A percentile compares a stretch with the other conserved stretches of the same genome.
These are phyloP conservation scores for Yamadazyma dushanensis DNA, from an alignment of 1,139 yeast genomes.

Conservation along the genomic window DNA sequence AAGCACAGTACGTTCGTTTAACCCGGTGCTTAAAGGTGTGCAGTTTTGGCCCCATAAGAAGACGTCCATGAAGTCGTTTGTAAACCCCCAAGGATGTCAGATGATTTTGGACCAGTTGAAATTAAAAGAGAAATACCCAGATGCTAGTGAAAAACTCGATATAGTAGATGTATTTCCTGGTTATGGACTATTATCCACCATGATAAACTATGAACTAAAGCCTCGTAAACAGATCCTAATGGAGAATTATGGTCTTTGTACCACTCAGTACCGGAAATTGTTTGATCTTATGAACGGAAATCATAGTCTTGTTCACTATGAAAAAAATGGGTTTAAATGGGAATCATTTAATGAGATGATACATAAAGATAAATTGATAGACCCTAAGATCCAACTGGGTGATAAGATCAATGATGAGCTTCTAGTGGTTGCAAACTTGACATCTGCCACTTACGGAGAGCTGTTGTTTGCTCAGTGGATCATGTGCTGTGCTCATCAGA, in stretches of 20 bases:
- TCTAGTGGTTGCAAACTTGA: conserved; percentile 64
- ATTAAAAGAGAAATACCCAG: conserved; percentile 41
- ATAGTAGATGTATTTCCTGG: conserved; percentile 69
- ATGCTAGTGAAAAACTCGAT: conserved; percentile 41
- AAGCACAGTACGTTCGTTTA: conserved; percentile 24
- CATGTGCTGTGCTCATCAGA: conserved; percentile 63
- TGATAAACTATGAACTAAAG: conserved; percentile 53
- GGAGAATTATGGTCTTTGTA: conserved; percentile 49
- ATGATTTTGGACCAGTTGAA: conserved; percentile 43
- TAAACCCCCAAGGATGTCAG: conserved; percentile 31
- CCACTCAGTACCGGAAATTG: conserved; percentile 26
- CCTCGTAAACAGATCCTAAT: conserved; percentile 64
- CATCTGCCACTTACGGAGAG: conserved; percentile 54
- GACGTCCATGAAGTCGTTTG: conserved; percentile 19
- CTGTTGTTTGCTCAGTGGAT: conserved; percentile 76
- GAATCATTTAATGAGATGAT: conserved; percentile 49
- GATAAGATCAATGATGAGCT: conserved; percentile 60
- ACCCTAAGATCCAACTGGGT: conserved; percentile 40
- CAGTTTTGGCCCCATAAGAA: conserved; percentile 16
- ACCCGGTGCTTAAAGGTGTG: conserved; percentile 27
- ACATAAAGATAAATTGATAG: conserved; percentile 38
- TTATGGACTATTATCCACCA: conserved; percentile 51
- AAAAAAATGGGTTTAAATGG: conserved; percentile 67
- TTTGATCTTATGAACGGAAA: conserved; percentile 22
- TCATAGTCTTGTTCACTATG: conserved; percentile 30